A percentile compares a stretch with the other conserved stretches of the same genome.
Conservation (phyloP, 768 basidiomycete species). For the Astraeus odoratus region DNA sequence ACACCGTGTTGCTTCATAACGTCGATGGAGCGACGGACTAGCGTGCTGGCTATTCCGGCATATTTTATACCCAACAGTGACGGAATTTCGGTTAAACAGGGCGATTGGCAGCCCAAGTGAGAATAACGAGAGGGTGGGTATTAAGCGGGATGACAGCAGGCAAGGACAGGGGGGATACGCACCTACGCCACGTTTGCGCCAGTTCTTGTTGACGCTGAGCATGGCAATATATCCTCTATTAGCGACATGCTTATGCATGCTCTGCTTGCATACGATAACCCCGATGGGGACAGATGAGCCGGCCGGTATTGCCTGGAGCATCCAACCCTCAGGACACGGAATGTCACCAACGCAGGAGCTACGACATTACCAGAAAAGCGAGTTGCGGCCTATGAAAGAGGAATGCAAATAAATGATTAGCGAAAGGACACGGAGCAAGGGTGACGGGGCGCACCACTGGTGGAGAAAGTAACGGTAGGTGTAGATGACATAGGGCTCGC, state of each 20-base stretch:
- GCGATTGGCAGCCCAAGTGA: constrained; percentile 6
- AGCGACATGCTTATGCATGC: constrained; percentile 64
- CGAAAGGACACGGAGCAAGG: background rate
- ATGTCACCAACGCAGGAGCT: background rate
- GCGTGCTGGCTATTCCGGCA: constrained; percentile 61
- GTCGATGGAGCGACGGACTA: constrained; percentile 77
- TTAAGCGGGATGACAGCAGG: background rate
- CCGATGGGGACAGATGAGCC: constrained; percentile 59
- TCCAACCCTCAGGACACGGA: constrained; percentile 1
- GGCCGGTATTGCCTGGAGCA: constrained; percentile 20
- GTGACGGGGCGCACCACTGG: constrained; percentile 66
- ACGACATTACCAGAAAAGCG: constrained; percentile 56
- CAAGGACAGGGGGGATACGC: constrained; percentile 27
- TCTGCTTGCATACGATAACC: constrained; percentile 96
- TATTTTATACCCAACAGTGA: too few relatives aligned
- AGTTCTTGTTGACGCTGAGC: constrained; percentile 82
- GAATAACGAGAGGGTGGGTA: background rate
- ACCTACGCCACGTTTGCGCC: constrained; percentile 92
- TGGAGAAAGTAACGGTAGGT: constrained; percentile 96
- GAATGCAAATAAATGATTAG: constrained; percentile 5
- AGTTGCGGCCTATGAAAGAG: constrained; percentile 68
- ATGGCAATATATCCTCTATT: constrained; percentile 97
- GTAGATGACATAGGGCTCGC: constrained; percentile 94
- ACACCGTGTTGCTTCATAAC: constrained; percentile 80
- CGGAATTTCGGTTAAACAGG: too few relatives aligned